Conservation (phyloP, 768 basidiomycete genomes). For the Lactarius akahatsu region DNA sequence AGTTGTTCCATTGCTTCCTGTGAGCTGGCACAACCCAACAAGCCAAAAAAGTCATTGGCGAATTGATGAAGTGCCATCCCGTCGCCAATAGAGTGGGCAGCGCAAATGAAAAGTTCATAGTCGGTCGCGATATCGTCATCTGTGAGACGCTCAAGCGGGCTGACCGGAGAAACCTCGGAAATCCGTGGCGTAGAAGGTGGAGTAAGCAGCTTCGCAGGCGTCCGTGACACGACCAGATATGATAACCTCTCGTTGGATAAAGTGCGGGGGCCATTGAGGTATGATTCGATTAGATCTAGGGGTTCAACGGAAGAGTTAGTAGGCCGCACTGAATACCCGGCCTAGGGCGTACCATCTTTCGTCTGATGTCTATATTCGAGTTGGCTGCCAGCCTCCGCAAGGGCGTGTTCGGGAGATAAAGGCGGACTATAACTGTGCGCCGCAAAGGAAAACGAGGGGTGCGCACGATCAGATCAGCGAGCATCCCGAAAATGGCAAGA, state of each 20-base stretch:
- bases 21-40: constrained; percentile 47
- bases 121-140: constrained; percentile 32
- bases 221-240: constrained; percentile 54
- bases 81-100: constrained; percentile 81
- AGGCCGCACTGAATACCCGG: constrained; percentile 11
- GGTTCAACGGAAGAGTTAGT: neutral
- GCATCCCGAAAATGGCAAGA: neutral
- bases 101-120: constrained; percentile 69
- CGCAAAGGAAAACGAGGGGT: neutral
- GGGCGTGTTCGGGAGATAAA: constrained; percentile 42
- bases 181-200: constrained; percentile 38
- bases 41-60: constrained; percentile 73
- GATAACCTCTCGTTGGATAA: constrained; percentile 67
- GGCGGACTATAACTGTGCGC: constrained; percentile 49
- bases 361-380: constrained; percentile 51
- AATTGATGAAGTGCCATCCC: constrained; percentile 84
- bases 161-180: constrained; percentile 9
- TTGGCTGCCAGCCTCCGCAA: constrained; percentile 47
- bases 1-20: constrained; percentile 35
- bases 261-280: constrained; percentile 76
- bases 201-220: constrained; percentile 33
- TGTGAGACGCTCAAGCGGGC: constrained; percentile 26
- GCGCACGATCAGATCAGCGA: neutral
- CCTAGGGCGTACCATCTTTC: constrained; percentile 50
- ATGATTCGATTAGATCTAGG: constrained; percentile 60